phyloP scores from a whole-genome alignment of 2,329 filamentous ascomycete genomes.

The Colletotrichum somersetense region DNA sequence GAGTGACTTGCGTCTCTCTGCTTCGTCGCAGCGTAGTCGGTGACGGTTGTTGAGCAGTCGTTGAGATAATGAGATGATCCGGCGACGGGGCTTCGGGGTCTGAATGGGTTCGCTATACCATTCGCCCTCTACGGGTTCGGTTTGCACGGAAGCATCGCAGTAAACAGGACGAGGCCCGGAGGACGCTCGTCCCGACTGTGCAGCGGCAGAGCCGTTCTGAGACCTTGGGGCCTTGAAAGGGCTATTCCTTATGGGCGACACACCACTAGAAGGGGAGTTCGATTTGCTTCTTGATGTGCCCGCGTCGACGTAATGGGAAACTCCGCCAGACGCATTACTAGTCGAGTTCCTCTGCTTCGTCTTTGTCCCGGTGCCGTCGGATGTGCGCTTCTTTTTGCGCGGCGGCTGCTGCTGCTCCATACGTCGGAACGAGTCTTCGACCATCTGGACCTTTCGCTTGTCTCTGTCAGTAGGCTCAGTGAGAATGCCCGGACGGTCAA shows the following conservation, averaged over 20 bases:
- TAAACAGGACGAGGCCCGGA: slow-evolving; percentile 58
- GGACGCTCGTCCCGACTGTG: slow-evolving; percentile 55
- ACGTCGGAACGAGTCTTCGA: slow-evolving; percentile 73
- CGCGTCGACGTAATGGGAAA: slow-evolving; percentile 63
- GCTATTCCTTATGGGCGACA: slow-evolving; percentile 53
- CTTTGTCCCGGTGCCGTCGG: slow-evolving; percentile 62
- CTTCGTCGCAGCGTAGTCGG: slow-evolving; percentile 57
- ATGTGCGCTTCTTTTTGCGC: slow-evolving; percentile 73
- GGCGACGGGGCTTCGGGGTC: slow-evolving; percentile 57
- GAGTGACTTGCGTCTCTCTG: slow-evolving; percentile 50
- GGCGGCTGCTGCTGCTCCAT: slow-evolving; percentile 69
- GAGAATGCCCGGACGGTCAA: slow-evolving; percentile 70
- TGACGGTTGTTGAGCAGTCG: slow-evolving; percentile 64
- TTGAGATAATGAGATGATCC: slow-evolving; percentile 66
- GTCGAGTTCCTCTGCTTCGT: slow-evolving; percentile 47
- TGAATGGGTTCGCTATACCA: slow-evolving; percentile 61
- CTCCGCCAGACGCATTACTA: slow-evolving; percentile 22
- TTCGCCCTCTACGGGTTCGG: slow-evolving; percentile 65
- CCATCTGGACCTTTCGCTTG: slow-evolving; percentile 75
- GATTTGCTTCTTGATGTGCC: slow-evolving; percentile 67
- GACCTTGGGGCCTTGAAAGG: slow-evolving; percentile 46
- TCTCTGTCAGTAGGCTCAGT: slow-evolving; percentile 75
- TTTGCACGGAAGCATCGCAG: slow-evolving; percentile 65
- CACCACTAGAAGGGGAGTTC: slow-evolving; percentile 61
- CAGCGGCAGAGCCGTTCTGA: slow-evolving; percentile 48